These are phyloP conservation scores for Phyllosticta citribraziliensis DNA, from an alignment of 2,329 filamentous ascomycete species.

Conservation along the genomic window DNA sequence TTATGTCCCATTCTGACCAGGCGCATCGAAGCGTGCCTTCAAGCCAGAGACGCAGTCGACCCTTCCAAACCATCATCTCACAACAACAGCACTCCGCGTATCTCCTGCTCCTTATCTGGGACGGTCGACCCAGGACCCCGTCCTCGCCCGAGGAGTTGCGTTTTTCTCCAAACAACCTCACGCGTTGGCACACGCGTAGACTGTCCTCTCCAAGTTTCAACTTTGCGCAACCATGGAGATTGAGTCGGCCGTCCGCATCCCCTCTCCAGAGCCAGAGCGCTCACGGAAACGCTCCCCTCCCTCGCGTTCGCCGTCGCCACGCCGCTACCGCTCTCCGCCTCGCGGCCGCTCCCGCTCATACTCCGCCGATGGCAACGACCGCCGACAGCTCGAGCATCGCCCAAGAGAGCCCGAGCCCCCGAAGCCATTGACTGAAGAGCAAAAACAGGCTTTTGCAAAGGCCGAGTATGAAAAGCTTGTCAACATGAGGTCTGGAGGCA, in stretches of 20 bases:
- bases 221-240: conserved; percentile 16
- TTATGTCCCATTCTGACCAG: not conserved
- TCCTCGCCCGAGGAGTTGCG: not conserved
- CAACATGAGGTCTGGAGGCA: conserved; percentile 87
- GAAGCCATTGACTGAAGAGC: conserved; percentile 58
- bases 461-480: conserved; percentile 89
- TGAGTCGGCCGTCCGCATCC: conserved; percentile 49
- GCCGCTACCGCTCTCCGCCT: conserved; percentile 40
- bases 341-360: conserved; percentile 10
- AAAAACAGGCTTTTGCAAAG: conserved; percentile 80
- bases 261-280: conserved; percentile 44
- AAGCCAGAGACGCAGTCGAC: not conserved
- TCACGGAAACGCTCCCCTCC: conserved; percentile 45
- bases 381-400: conserved; percentile 37
- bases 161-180: not conserved
- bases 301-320: conserved; percentile 44
- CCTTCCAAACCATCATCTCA: not conserved
- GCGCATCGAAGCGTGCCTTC: not conserved
- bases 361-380: conserved; percentile 29
- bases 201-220: not conserved
- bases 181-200: not conserved
- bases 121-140: not conserved
- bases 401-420: conserved; percentile 33
- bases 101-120: not conserved
- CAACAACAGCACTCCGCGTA: not conserved